Percentiles rank a stretch among this genome's conserved stretches.
phyloP scores from a whole-genome alignment of 2,329 filamentous ascomycete species.

The Pseudomassariella vexata region DNA sequence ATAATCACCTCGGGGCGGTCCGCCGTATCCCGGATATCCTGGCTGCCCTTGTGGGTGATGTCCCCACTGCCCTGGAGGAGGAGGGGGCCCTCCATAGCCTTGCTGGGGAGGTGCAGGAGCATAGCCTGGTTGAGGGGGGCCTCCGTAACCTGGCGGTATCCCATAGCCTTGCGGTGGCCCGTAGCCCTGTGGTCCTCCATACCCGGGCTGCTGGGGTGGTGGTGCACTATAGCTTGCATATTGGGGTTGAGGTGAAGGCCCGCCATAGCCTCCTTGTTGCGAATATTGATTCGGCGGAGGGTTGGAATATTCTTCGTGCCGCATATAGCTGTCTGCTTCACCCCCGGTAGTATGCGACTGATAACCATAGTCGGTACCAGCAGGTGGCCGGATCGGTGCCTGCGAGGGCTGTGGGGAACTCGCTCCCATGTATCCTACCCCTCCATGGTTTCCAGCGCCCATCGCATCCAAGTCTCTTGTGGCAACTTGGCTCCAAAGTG shows the following conservation, averaged over 20 bases:
- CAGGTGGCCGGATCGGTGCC: conserved; percentile 21
- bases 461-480: conserved; percentile 52
- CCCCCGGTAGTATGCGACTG: conserved; percentile 12
- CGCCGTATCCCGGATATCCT: conserved; percentile 10
- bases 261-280: conserved; percentile 11
- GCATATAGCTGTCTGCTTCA: conserved; percentile 11
- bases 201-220: conserved; percentile 3
- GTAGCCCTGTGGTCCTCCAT: conserved; percentile 15
- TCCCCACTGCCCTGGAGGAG: conserved; percentile 7
- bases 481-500: conserved; percentile 57
- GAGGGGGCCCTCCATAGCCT: conserved; percentile 11
- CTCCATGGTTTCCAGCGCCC: conserved; percentile 37
- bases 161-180: conserved; percentile 20
- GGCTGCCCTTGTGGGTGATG: conserved; percentile 7
- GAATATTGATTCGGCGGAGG: too few relatives aligned
- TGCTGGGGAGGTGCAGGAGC: conserved; percentile 9
- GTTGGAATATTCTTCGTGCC: conserved; percentile 4
- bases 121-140: conserved; percentile 18
- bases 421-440: conserved; percentile 25
- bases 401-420: conserved; percentile 25
- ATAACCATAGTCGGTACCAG: conserved; percentile 34
- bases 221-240: conserved; percentile 7
- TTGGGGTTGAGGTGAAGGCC: conserved; percentile 6
- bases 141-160: conserved; percentile 14
- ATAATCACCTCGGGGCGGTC: background rate